Evolutionary conservation across 23 red algal species (phyloP), one percentile per base, ranked within the genome.

Genomic region (Gracilaria domingensis): DNA sequence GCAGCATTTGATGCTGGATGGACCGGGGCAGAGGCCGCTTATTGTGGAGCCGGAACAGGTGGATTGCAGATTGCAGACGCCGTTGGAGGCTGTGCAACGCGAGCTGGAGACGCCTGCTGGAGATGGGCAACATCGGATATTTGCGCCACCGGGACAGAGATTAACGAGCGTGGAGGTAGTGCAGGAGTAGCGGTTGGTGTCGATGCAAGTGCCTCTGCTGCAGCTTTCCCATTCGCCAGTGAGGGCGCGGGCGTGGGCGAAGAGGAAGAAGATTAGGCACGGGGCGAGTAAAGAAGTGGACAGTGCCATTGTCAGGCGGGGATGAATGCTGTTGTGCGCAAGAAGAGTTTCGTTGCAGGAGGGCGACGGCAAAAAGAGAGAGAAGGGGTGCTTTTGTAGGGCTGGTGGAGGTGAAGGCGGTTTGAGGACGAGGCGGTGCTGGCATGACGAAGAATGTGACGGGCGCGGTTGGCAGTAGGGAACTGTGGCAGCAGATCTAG

Each of bases 1-100:
- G 76, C 76, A 81, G 54, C 76, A 81, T 32, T 54, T 57, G 8
- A 81, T 54, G n/a, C 12, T 38, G 23, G 47, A n/a, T 21, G 76
- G 76, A 5, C 76, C 47, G 5, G 76, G 17, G 76, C 47, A 81
- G 2, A 58, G n/a, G 11, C 76, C 76, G 23, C 13, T 53, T 2
- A 5, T 25, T 3, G 54, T 37, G 20, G 14, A 18, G 17, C 18
- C 26, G 23, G 76, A 0, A 20, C 76, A 81, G 26, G 13, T 81
- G 18, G 47, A 18, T 4, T 18, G 12, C 3, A 33, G 45, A 16
- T 33, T 81, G 76, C 76, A 81, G 29, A 81, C 13, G 13, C 76
- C 76, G 47, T 58, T 56, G 32, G 20, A 23, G 30, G 9, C 29
- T 45, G 30, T 3, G 25, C 75, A 79, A 51, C 75, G 25, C 28